These are phyloP conservation scores for Sclerotiophoma versabilis DNA, from an alignment of 2,329 filamentous ascomycete species.

Conservation along the genomic window DNA sequence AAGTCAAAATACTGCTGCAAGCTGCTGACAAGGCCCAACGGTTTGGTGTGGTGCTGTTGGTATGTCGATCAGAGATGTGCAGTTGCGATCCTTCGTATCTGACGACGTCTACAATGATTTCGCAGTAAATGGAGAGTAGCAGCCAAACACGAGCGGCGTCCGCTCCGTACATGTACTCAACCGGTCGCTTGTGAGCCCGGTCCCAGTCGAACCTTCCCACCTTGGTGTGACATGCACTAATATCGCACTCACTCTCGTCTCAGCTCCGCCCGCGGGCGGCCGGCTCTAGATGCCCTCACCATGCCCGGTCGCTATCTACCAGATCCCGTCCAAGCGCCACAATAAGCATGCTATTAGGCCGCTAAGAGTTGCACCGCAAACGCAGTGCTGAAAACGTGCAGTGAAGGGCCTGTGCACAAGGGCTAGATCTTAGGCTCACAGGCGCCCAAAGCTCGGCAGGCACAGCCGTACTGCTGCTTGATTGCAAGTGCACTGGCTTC, in stretches of 20 bases:
- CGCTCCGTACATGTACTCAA: slow-evolving; percentile 15
- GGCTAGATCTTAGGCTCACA: slow-evolving; percentile 8
- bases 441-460: slow-evolving; percentile 14
- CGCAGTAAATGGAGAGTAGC: not conserved
- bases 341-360: slow-evolving; percentile 3
- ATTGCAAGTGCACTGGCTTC: slow-evolving; percentile 5
- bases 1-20: not conserved
- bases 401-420: slow-evolving; percentile 1
- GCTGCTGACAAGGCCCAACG: not conserved
- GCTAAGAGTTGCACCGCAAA: not conserved
- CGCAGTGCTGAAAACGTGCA: slow-evolving; percentile 8
- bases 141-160: slow-evolving; percentile 10
- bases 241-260: slow-evolving; percentile 11
- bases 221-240: slow-evolving; percentile 21
- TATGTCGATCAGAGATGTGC: slow-evolving; percentile 1
- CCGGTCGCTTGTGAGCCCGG: slow-evolving; percentile 8
- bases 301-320: slow-evolving; percentile 6
- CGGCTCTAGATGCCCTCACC: slow-evolving; percentile 13
- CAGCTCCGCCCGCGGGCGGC: slow-evolving; percentile 13
- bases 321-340: slow-evolving; percentile 6
- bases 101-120: not conserved
- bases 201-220: slow-evolving; percentile 19
- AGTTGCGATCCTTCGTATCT: not conserved
- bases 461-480: slow-evolving; percentile 10
- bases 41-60: not conserved